Conservation (phyloP, 2,329 filamentous ascomycete genomes). For the Beauveria sp. region DNA sequence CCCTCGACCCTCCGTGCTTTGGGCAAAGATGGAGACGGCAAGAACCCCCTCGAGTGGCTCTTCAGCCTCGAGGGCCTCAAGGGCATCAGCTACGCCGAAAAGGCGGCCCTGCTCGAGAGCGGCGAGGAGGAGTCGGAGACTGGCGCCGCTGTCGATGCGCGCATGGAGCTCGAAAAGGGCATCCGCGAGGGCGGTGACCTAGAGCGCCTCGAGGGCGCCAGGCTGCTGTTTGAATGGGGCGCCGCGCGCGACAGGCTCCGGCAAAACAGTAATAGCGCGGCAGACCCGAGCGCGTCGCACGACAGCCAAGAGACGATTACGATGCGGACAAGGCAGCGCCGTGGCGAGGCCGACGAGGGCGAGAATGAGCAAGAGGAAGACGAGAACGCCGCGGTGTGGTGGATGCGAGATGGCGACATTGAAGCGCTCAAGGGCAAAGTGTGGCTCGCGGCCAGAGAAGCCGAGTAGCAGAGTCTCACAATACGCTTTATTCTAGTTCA, state of each 20-base stretch:
- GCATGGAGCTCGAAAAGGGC: constrained; percentile 55
- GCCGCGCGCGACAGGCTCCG: constrained; percentile 34
- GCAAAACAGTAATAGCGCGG: neutral
- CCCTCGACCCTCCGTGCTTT: constrained; percentile 67
- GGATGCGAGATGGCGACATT: constrained; percentile 48
- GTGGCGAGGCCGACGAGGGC: constrained; percentile 18
- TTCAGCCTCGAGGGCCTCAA: constrained; percentile 54
- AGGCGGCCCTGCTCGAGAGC: constrained; percentile 50
- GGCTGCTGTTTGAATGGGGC: constrained; percentile 50
- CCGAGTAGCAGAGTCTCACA: constrained; percentile 18
- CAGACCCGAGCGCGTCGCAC: constrained; percentile 15
- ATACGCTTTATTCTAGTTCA: neutral
- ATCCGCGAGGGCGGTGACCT: constrained; percentile 35
- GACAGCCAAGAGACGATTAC: constrained; percentile 30
- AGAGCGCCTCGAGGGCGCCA: constrained; percentile 40
- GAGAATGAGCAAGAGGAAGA: constrained; percentile 17
- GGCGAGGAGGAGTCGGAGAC: constrained; percentile 41
- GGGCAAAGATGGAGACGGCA: constrained; percentile 34
- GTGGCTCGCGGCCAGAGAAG: constrained; percentile 40
- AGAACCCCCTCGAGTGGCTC: constrained; percentile 62
- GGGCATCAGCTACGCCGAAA: constrained; percentile 57
- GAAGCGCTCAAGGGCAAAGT: constrained; percentile 48
- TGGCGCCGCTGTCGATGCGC: constrained; percentile 57
- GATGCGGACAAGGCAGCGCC: constrained; percentile 6
- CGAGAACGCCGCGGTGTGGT: constrained; percentile 35